phyloP scores from a whole-genome alignment of 2,329 filamentous ascomycete genomes.

The Pseudodiploospora longispora region DNA sequence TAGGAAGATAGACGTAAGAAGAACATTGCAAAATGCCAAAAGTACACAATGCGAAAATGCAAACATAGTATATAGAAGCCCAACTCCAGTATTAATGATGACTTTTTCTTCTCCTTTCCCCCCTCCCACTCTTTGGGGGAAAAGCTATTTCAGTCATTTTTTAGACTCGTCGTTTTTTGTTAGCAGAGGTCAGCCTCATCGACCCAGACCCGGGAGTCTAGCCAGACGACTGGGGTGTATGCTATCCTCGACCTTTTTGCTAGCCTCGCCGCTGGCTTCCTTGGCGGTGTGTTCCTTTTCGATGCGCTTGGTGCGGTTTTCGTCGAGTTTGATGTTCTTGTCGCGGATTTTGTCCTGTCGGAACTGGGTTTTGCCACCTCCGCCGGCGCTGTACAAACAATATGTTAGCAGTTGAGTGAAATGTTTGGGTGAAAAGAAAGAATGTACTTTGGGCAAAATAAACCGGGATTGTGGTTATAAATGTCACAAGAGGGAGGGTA shows the following conservation, averaged over 20 bases:
- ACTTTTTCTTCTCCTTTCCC: too few species aligned
- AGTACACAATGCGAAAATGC: too few species aligned
- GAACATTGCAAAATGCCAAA: too few species aligned
- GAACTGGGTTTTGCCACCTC: slow-evolving; percentile 67
- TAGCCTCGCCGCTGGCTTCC: slow-evolving; percentile 17
- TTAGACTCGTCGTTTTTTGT: slow-evolving; percentile 7
- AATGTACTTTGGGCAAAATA: neutral
- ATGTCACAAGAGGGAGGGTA: slow-evolving; percentile 12
- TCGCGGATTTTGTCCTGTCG: slow-evolving; percentile 69
- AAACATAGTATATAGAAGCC: too few species aligned
- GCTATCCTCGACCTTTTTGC: slow-evolving; percentile 23
- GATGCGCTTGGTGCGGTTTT: slow-evolving; percentile 45
- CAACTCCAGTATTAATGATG: too few species aligned
- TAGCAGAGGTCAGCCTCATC: neutral
- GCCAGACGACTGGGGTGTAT: slow-evolving; percentile 47
- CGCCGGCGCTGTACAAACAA: slow-evolving; percentile 56
- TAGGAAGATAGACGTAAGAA: too few species aligned
- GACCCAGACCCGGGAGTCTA: slow-evolving; percentile 14
- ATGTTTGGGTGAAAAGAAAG: neutral
- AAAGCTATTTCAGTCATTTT: slow-evolving; percentile 12
- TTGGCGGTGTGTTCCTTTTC: slow-evolving; percentile 36
- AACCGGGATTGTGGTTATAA: neutral
- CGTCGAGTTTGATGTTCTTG: slow-evolving; percentile 82
- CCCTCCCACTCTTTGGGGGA: too few species aligned
- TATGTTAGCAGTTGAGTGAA: slow-evolving; percentile 1